Evolutionary conservation across 257 asterid species (phyloP).

Genomic region (Plantago ovata): DNA sequence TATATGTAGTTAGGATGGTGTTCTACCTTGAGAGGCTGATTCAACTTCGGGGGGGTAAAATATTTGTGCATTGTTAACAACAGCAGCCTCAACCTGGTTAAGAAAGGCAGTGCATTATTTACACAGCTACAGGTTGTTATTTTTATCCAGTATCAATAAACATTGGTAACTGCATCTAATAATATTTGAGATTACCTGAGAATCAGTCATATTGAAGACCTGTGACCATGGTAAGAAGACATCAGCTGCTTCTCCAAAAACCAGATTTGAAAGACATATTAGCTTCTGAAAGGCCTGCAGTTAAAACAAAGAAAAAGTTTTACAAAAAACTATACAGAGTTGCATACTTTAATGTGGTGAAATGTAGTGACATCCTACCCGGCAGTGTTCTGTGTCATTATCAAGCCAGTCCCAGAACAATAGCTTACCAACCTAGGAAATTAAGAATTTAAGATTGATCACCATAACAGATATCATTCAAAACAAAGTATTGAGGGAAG

Average conservation of each 20-base stretch:
- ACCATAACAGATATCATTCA: not conserved
- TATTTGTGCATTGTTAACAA: conserved; percentile 87
- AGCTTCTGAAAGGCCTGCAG: conserved; percentile 99
- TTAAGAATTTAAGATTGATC: conserved; percentile 24
- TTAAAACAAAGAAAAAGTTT: conserved; percentile 54
- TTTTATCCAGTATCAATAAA: conserved; percentile 9
- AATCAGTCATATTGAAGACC: conserved; percentile 79
- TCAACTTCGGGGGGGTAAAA: conserved; percentile 66
- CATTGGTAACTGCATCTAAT: not conserved
- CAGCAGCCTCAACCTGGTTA: conserved; percentile 86
- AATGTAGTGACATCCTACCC: conserved; percentile 42
- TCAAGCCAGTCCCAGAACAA: conserved; percentile 92
- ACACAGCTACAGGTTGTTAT: too few relatives aligned
- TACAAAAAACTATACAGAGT: conserved; percentile 47
- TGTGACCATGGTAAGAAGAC: conserved; percentile 99
- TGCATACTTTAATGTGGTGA: conserved; percentile 11
- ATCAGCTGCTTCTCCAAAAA: conserved; percentile 92
- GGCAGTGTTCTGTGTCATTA: conserved; percentile 80
- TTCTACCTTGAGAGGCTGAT: conserved; percentile 76
- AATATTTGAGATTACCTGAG: conserved; percentile 74
- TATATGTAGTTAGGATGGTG: too few relatives aligned
- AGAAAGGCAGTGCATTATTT: conserved; percentile 15
- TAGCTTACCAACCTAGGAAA: conserved; percentile 87
- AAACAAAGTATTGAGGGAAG: too few relatives aligned
- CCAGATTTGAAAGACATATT: conserved; percentile 84